Base-by-base conservation (phyloP, 345 rosid species). In the Eucalyptus marginata region DNA sequence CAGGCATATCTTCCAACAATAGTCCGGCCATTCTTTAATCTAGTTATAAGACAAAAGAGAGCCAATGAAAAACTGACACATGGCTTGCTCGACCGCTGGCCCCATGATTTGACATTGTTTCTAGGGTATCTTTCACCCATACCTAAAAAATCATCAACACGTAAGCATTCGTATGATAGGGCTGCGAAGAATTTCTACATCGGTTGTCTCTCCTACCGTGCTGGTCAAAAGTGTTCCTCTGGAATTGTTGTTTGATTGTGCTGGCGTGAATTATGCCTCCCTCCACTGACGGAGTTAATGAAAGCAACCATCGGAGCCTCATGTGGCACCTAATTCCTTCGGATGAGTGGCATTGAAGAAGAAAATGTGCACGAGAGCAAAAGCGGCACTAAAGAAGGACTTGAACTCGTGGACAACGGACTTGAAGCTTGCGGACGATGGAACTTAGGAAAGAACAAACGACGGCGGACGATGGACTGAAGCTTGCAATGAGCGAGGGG, bases 181-280 rank as follows among this genome's bases (percentile, higher is more conserved):
- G 79, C 40, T 44, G 62, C 54, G 46, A 31, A 50, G 25, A 36
- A 16, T 52, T 36, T 54, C 20, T 86, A 33, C 13, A 20, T 54
- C 24, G 43, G 68, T 16, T 43, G 54, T 18, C 29, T 29, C 66
- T 29, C 66, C 59, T 80, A 36, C 36, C 81, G 79, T 51, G 68
- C 54, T 80, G 71, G 89, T 88, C 89, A 88, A 80, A 88, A 88
- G 66, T 40, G 54, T 85, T 76, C 8, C 36, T 31, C 49, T 4
- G 86, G 89, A 88, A 79, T 40, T 64, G 46, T 43, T 51, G 76
- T 66, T n/a, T 66, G 76, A 64, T 64, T n/a, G 20, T 66, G 76
- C 76, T 1, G 16, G 40, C 7, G 76, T 15, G 40, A 15, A n/a
- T 66, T 14, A 66, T n/a, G 24, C 66, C 6, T 25, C n/a, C 66